Base-by-base conservation (phyloP, 495 filamentous ascomycete genomes). In the Aspergillus nanangensis region DNA sequence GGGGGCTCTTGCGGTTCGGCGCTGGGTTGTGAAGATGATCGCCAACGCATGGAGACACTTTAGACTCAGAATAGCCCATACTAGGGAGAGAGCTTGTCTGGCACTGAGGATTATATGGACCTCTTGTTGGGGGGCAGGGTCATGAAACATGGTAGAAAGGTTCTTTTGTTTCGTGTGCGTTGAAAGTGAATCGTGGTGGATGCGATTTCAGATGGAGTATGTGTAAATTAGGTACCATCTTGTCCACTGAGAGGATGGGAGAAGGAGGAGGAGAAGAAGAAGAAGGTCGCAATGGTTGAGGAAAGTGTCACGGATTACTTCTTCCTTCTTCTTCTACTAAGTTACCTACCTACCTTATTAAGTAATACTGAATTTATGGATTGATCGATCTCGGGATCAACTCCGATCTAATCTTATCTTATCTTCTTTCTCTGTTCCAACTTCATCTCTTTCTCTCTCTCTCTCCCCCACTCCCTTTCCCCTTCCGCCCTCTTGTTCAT, bases 11-110 rank as follows among this genome's bases (percentile, higher is more conserved):
- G n/a, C 23, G 19, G 18, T 48, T 38, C 37, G 17, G 11, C 36
- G 18, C 44, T 19, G 4, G 25, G 40, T 29, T 29, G 25, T 29
- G 8, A 50, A 15, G 25, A 56, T 20, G 21, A 25, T 35, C 3
- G 42, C 38, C 11, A 52, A 18, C 1, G 36, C 31, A 5, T 55
- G 48, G 9, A 56, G 48, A 13, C 47, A 9, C 23, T 47, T 53
- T 7, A 60, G 46, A 20, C 25, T 13, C 10, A 48, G 19, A 1
- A 53, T 7, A 8, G 40, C 29, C 8, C 35, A 3, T 8, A 45
- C 14, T 4, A 53, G 40, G 15, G 38, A 34, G 44, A 48, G 17
- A 5, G 23, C 11, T 23, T 46, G 31, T 20, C 38, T 19, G 8
- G 42, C 15, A 23, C n/a, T 47, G 43, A 52, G 35, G 29, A 33